These are phyloP conservation scores for Umbelopsis ramanniana DNA, from an alignment of 192 early-diverging fungal species.

Conservation along the genomic window DNA sequence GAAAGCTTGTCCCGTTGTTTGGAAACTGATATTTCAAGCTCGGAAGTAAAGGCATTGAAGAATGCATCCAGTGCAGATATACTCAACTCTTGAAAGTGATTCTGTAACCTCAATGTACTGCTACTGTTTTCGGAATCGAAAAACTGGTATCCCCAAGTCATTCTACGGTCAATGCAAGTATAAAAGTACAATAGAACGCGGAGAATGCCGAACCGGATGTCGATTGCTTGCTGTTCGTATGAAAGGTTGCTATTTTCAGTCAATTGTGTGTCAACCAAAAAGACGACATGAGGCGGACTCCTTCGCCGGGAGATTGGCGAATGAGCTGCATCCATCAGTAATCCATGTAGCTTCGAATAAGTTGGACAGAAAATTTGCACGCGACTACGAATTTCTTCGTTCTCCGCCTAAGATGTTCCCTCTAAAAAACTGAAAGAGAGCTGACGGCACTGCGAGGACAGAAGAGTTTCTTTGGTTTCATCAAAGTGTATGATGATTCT, in stretches of 20 bases:
- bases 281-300: constrained; percentile 33
- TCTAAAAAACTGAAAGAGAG: too few relatives aligned
- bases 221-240: background rate
- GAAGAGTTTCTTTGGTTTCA: too few relatives aligned
- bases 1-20: background rate
- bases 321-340: constrained; percentile 14
- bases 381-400: background rate
- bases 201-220: constrained; percentile 21
- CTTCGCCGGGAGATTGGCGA: constrained; percentile 15
- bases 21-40: constrained; percentile 4
- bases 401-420: background rate
- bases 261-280: constrained; percentile 28
- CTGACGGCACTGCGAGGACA: too few relatives aligned
- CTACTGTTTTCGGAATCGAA: constrained; percentile 18
- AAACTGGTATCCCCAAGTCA: constrained; percentile 34
- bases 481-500: too few relatives aligned
- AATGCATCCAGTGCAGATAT: constrained; percentile 7
- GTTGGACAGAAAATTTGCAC: background rate
- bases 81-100: constrained; percentile 17
- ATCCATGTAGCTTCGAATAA: background rate
- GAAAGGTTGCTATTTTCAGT: background rate
- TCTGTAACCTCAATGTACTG: constrained; percentile 6
- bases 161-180: constrained; percentile 24
- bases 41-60: background rate
- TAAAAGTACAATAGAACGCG: constrained; percentile 33